phyloP scores from a whole-genome alignment of 768 basidiomycete genomes.

The Mycena haematopus region DNA sequence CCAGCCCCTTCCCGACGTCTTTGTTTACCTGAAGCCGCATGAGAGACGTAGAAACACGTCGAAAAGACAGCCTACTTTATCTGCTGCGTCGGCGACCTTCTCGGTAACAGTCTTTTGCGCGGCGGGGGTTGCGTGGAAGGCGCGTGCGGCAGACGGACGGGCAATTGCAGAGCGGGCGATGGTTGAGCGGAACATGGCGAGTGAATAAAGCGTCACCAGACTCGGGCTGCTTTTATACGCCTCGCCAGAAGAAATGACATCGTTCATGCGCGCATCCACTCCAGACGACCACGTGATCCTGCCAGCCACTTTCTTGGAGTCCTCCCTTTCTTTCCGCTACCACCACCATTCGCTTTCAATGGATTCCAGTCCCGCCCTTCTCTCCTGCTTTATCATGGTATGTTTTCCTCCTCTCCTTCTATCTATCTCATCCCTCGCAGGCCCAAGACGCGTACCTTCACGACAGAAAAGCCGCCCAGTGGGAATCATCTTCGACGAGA shows the following conservation, averaged over 20 bases:
- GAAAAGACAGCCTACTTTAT: conserved; percentile 40
- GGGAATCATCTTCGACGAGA: conserved; percentile 5
- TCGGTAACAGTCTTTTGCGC: conserved; percentile 49
- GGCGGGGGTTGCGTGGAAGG: conserved; percentile 44
- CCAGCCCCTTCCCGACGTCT: conserved; percentile 51
- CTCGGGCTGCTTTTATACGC: not conserved
- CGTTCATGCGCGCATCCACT: not conserved
- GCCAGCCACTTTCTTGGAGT: no score
- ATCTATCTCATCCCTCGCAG: conserved; percentile 1
- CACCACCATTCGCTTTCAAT: conserved; percentile 21
- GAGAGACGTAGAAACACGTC: not conserved
- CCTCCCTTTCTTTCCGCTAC: conserved; percentile 19
- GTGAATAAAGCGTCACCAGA: not conserved
- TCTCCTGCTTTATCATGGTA: conserved; percentile 9
- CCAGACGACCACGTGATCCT: not conserved
- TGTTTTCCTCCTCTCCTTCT: not conserved
- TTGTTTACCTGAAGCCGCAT: conserved; percentile 46
- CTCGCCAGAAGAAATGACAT: not conserved
- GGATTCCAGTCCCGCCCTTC: not conserved
- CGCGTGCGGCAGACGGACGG: conserved; percentile 31
- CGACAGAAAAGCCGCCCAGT: conserved; percentile 14
- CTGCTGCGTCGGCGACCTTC: conserved; percentile 51
- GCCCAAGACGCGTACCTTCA: conserved; percentile 4
- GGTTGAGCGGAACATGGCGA: conserved; percentile 30
- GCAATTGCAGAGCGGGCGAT: conserved; percentile 22